Percentiles rank a stretch among this genome's conserved stretches.
These are phyloP conservation scores for Tricholoma bakamatsutake DNA, from an alignment of 768 basidiomycete species.

Conservation along the genomic window DNA sequence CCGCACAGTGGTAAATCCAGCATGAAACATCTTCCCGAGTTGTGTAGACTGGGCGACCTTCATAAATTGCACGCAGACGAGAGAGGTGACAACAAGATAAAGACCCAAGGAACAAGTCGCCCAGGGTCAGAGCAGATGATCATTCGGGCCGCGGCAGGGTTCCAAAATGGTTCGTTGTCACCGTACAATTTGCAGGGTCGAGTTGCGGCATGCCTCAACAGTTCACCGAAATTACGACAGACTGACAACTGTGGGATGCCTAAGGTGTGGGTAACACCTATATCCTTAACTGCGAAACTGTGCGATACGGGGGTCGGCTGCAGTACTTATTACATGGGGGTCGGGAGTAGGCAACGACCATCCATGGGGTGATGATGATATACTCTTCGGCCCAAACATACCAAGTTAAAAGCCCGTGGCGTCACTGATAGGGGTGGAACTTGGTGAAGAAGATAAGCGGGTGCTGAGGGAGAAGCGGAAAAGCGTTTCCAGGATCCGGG, in stretches of 20 bases:
- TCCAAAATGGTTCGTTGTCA: background rate
- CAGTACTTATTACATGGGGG: background rate
- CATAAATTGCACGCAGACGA: background rate
- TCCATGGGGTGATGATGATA: background rate
- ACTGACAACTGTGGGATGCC: slow-evolving; percentile 1
- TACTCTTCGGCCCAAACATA: background rate
- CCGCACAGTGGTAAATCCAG: background rate
- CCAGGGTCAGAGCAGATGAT: background rate
- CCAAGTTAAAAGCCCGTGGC: background rate
- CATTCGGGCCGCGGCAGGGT: background rate
- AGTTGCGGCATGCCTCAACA: background rate
- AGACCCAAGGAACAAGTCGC: background rate
- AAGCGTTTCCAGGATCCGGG: background rate
- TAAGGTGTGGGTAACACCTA: background rate
- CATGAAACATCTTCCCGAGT: background rate
- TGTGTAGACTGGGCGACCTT: background rate
- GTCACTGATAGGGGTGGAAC: background rate
- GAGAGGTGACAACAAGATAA: background rate
- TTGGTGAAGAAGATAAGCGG: background rate
- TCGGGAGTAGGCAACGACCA: background rate
- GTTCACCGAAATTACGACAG: too few species aligned
- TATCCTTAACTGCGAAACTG: background rate
- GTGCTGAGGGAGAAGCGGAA: background rate
- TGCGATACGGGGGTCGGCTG: background rate
- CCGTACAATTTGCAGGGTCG: background rate